Evolutionary conservation across 2,329 filamentous ascomycete species (phyloP), one percentile per base, ranked within the genome.

Genomic region (Penicillium sp.): DNA sequence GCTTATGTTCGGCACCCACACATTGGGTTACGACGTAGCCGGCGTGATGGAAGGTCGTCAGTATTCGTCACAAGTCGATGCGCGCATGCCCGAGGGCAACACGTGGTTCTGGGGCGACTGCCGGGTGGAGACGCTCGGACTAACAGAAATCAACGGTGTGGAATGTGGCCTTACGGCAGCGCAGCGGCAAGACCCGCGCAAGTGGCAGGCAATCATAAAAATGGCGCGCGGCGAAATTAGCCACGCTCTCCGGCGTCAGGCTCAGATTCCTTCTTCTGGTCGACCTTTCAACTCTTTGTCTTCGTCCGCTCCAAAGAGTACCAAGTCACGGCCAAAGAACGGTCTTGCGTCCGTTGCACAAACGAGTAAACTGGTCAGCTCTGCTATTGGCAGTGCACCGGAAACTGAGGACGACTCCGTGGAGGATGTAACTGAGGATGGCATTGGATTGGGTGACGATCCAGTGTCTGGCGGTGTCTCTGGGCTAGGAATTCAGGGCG

Each of bases 41-140:
- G 76, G 77, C 2, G 68, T 82, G 1, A 46, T 75, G 0, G 69
- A 73, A n/a, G 81, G 75, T 1, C 76, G 83, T 2, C 60, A 65
- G 1, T 84, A 77, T 61, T 77, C 80, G 1, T 62, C 67, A 0
- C 58, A 71, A 13, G 69, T 75, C 16, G 81, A 86, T 54, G 57
- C 70, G 1, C 80, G 82, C 3, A 81, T 85, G 29, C 63, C 70
- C 0, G 49, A 63, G 1, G 75, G 71, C 15, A 74, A 77, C 27
- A 68, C 70, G 0, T 86, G 82, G 82, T 83, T 80, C 65, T 84
- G 81, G 79, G 82, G 77, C 0, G 82, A 86, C 50, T 75, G 74
- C 23, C 76, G 84, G 1, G 78, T 79, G 0, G 79, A 85, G 46
- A 80, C 82, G 0, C 75, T 86, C 0, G 81, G 81, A 29, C 63